Percentiles rank a stretch among this genome's conserved stretches.
Conservation (phyloP, 768 basidiomycete species). For the Macrolepiota albuminosa region DNA sequence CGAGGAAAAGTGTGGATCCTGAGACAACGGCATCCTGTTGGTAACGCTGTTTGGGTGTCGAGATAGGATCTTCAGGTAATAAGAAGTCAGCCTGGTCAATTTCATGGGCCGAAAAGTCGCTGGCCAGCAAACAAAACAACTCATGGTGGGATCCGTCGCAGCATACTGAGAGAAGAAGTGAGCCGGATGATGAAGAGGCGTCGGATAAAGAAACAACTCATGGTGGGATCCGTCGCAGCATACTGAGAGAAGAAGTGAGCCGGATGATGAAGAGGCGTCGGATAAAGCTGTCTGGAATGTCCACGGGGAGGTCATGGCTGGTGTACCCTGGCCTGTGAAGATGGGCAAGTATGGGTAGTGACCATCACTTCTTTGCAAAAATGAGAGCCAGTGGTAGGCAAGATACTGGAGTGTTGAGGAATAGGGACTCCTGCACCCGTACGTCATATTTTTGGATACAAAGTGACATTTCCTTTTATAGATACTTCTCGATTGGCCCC, state of each 20-base stretch:
- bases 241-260: conserved; percentile 41
- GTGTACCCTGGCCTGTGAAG: conserved; percentile 54
- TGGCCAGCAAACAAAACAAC: conserved; percentile 37
- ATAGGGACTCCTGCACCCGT: too few species aligned
- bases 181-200: conserved; percentile 34
- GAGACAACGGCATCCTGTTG: conserved; percentile 44
- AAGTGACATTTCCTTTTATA: too few species aligned
- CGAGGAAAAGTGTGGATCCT: conserved; percentile 42
- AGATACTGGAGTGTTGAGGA: background rate
- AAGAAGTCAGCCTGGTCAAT: conserved; percentile 43
- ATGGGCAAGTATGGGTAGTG: conserved; percentile 35
- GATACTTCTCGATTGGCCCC: too few species aligned
- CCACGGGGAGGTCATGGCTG: conserved; percentile 24
- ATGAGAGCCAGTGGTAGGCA: background rate
- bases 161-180: conserved; percentile 46
- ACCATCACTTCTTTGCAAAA: conserved; percentile 9
- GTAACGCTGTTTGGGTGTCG: conserved; percentile 28
- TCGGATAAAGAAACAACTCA: conserved; percentile 44
- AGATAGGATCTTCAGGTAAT: conserved; percentile 33
- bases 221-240: conserved; percentile 45
- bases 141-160: conserved; percentile 45
- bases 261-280: conserved; percentile 37
- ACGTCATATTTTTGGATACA: too few species aligned
- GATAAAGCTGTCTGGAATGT: conserved; percentile 33
- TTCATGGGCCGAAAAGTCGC: conserved; percentile 28